Base-by-base conservation (phyloP, 1,284 basidiomycete genomes). In the Fomitiporia mediterranea region DNA sequence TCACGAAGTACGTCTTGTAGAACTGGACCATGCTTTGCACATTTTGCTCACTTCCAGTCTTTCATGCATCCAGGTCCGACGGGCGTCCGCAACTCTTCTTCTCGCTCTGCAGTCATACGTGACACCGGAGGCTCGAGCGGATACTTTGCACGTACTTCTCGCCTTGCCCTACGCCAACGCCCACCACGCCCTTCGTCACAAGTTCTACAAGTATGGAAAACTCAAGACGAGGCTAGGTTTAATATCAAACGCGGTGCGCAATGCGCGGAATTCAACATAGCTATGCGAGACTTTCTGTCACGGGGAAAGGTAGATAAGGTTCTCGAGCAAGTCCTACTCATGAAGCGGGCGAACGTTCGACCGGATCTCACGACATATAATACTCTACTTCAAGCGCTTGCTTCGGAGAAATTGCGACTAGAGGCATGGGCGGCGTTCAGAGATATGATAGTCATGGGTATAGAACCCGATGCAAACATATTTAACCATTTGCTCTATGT, bases 351-450 rank as follows among this genome's bases (percentile, higher is more conserved):
- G 13, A 68, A 70, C 4, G 64, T 84, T 8, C 53, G 58, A 32
- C 86, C 88, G 0, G 75, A 83, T 61, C 48, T 76, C 15, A 58
- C 67, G 25, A 78, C 80, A 0, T 91, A 90, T 67, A 76, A 81
- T 56, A 65, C 69, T 1, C 68, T 89, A 1, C 69, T 90, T 23
- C 65, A 70, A 4, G 73, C 77, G 27, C 74, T 82, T 49, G 73
- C 77, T 0, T 15, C 11, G 25, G 61, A 67, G 13, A 67, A 73
- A 28, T 63, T 74, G 15, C 70, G 72, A 63, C 57, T 72, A 21
- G 81, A 87, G 55, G 82, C 83, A 3, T 80, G 81, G 72, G 89
- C 87, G 5, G 78, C 89, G 25, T 73, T 89, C 46, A 81, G 86
- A 28, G 90, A 93, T 62, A 90, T 91, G 79, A 55, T 74, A 21